These are phyloP conservation scores for Odontarrhena argentea DNA, from an alignment of 345 rosid genomes.

Conservation along the genomic window DNA sequence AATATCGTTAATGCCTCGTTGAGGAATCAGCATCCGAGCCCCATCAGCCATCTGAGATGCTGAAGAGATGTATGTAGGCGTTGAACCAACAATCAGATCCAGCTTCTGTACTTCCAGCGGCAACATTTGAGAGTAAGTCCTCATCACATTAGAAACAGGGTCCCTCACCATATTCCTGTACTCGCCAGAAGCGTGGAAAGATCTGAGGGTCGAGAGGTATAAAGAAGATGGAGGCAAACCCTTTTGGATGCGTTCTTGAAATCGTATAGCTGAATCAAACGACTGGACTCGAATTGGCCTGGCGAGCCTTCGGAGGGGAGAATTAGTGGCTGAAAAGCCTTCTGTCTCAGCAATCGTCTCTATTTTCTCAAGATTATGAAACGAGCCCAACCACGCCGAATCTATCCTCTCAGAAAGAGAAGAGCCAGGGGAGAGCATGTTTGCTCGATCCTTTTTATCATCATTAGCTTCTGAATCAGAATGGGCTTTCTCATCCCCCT, in stretches of 20 bases:
- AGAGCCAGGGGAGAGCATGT: constrained; percentile 51
- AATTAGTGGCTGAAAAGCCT: constrained; percentile 44
- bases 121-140: constrained; percentile 63
- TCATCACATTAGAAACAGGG: constrained; percentile 63
- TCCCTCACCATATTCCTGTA: constrained; percentile 78
- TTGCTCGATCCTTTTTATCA: constrained; percentile 32
- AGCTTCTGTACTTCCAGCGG: constrained; percentile 71
- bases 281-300: constrained; percentile 74
- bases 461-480: constrained; percentile 47
- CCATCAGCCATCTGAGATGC: constrained; percentile 72
- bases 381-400: constrained; percentile 97
- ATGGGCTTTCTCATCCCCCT: constrained; percentile 42
- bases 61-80: constrained; percentile 60
- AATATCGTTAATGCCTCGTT: constrained; percentile 53
- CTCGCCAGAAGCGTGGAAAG: constrained; percentile 93
- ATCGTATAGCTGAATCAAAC: constrained; percentile 79
- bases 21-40: constrained; percentile 74
- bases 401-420: constrained; percentile 89
- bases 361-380: constrained; percentile 44
- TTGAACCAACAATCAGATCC: constrained; percentile 52
- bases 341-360: constrained; percentile 46
- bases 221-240: constrained; percentile 63
- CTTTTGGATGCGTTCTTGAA: constrained; percentile 61
- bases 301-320: constrained; percentile 51
- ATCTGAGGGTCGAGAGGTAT: constrained; percentile 60